phyloP scores from a whole-genome alignment of 768 basidiomycete genomes.

The Phylloporus sp. region DNA sequence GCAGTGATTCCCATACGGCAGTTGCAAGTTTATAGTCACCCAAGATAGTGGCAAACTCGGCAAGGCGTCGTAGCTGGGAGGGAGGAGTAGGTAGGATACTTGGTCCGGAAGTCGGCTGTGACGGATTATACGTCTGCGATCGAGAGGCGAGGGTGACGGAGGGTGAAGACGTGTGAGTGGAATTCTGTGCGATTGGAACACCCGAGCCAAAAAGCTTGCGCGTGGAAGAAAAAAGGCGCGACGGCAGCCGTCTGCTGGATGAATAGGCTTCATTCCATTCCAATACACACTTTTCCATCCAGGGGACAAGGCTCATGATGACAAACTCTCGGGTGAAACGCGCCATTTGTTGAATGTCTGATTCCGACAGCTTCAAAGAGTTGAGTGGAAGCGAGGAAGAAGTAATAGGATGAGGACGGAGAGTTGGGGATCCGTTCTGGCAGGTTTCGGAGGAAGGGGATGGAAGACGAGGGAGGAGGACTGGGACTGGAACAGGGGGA shows the following conservation, averaged over 20 bases:
- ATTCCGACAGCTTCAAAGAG: constrained; percentile 52
- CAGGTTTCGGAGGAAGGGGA: constrained; percentile 32
- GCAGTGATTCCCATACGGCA: constrained; percentile 76
- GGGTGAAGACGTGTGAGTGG: constrained; percentile 37
- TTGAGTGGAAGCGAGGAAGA: constrained; percentile 16
- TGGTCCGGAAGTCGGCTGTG: constrained; percentile 23
- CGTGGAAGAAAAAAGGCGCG: constrained; percentile 81
- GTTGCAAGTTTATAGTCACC: constrained; percentile 86
- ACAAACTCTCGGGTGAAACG: constrained; percentile 84
- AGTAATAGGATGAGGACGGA: background rate
- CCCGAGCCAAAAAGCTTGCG: constrained; percentile 75
- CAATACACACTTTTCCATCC: constrained; percentile 92
- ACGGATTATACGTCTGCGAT: constrained; percentile 36
- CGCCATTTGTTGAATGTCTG: constrained; percentile 69
- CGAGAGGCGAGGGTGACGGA: constrained; percentile 32
- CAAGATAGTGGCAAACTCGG: constrained; percentile 91
- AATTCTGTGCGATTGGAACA: constrained; percentile 42
- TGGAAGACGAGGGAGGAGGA: constrained; percentile 63
- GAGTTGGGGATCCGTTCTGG: constrained; percentile 13
- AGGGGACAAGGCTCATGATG: constrained; percentile 85
- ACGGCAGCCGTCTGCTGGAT: constrained; percentile 73
- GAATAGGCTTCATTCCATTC: constrained; percentile 93
- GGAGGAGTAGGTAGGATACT: constrained; percentile 36
- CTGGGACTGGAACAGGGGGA: constrained; percentile 61
- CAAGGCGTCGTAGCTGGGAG: constrained; percentile 78